Evolutionary conservation across 2,329 filamentous ascomycete genomes (phyloP).

Genomic region (Beauveria scarabaeidicola): DNA sequence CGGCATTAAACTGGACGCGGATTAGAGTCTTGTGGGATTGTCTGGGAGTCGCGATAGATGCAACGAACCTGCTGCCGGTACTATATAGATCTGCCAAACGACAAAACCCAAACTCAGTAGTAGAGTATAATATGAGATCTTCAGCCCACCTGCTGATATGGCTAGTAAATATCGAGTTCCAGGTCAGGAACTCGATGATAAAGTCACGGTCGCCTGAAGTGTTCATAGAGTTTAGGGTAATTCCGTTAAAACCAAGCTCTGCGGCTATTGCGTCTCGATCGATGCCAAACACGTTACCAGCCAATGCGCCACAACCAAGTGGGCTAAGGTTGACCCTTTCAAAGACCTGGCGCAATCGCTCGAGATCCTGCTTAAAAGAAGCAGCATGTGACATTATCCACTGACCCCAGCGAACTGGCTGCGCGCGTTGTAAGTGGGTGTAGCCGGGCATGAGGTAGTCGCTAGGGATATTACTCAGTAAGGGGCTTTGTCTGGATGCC

Average conservation of each 20-base stretch:
- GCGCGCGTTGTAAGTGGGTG: conserved; percentile 75
- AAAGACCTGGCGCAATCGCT: conserved; percentile 66
- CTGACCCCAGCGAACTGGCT: conserved; percentile 74
- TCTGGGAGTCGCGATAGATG: conserved; percentile 25
- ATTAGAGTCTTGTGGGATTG: conserved; percentile 5
- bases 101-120: conserved; percentile 68
- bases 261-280: conserved; percentile 29
- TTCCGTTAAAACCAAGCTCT: conserved; percentile 63
- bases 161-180: conserved; percentile 60
- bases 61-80: conserved; percentile 47
- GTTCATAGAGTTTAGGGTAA: conserved; percentile 62
- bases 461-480: conserved; percentile 14
- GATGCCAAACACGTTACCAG: conserved; percentile 23
- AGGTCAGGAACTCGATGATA: conserved; percentile 62
- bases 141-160: conserved; percentile 69
- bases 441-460: conserved; percentile 80
- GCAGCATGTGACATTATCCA: conserved; percentile 71
- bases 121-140: conserved; percentile 78
- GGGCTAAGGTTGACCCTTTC: conserved; percentile 65
- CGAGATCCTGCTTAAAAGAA: conserved; percentile 64
- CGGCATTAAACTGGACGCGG: conserved; percentile 45
- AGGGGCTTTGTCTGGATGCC: conserved; percentile 7
- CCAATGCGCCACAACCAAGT: conserved; percentile 16
- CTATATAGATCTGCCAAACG: conserved; percentile 70
- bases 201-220: conserved; percentile 66